Conservation (phyloP, 768 basidiomycete species). For the Termitomyces heimii region DNA sequence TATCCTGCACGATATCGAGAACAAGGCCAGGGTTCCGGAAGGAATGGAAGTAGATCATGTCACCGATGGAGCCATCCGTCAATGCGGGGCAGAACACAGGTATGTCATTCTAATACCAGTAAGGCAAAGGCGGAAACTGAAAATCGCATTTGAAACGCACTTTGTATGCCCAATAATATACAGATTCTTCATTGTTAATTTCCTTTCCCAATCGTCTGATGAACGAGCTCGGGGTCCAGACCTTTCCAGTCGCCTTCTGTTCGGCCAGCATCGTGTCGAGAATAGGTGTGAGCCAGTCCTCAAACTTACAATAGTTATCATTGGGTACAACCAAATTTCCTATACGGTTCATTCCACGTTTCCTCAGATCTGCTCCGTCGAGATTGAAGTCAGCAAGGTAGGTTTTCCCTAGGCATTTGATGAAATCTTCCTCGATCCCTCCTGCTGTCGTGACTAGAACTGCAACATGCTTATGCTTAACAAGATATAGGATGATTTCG, state of each 20-base stretch:
- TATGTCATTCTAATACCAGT: conserved; percentile 75
- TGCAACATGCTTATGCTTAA: conserved; percentile 86
- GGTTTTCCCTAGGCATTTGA: conserved; percentile 97
- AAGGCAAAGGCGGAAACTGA: conserved; percentile 3
- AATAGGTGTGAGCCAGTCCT: conserved; percentile 98
- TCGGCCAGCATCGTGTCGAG: conserved; percentile 87
- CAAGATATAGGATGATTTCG: conserved; percentile 87
- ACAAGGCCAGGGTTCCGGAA: conserved; percentile 81
- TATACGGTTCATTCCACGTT: conserved; percentile 92
- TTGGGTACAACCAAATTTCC: conserved; percentile 97
- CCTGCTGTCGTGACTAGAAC: conserved; percentile 96
- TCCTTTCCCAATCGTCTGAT: conserved; percentile 94
- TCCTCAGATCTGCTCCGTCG: conserved; percentile 83
- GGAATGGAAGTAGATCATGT: conserved; percentile 99
- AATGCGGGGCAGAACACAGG: conserved; percentile 98
- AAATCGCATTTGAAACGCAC: conserved; percentile 36
- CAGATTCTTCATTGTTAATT: conserved; percentile 94
- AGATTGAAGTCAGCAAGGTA: conserved; percentile 92
- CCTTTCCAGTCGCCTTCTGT: conserved; percentile 59
- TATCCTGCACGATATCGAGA: conserved; percentile 93
- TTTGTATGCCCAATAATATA: conserved; percentile 99
- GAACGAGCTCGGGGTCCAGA: conserved; percentile 94
- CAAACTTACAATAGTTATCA: conserved; percentile 98
- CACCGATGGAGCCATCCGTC: conserved; percentile 96
- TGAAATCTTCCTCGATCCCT: conserved; percentile 98